phyloP scores from a whole-genome alignment of 1,284 basidiomycete species.

The Bothia castanella region DNA sequence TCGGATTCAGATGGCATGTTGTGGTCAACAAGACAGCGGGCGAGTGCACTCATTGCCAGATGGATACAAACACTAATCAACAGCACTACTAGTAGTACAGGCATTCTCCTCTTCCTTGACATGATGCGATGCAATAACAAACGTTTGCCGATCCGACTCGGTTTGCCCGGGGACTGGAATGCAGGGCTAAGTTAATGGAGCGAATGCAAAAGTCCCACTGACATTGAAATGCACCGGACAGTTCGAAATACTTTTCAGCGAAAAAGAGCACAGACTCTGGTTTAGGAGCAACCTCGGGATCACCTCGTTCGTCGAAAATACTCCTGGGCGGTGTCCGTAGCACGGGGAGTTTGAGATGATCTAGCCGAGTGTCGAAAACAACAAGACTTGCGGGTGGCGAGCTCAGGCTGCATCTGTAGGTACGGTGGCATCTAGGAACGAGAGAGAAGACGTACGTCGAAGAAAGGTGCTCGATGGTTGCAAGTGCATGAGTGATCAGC shows the following conservation, averaged over 20 bases:
- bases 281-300: conserved; percentile 24
- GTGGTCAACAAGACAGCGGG: neutral
- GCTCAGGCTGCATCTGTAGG: conserved; percentile 15
- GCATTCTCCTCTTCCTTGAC: neutral
- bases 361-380: conserved; percentile 63
- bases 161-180: conserved; percentile 13
- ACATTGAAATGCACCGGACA: conserved; percentile 38
- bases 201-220: conserved; percentile 23
- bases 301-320: conserved; percentile 19
- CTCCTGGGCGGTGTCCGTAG: conserved; percentile 31
- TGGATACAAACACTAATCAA: conserved; percentile 23
- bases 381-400: conserved; percentile 34
- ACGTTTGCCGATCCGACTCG: neutral
- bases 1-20: conserved; percentile 25
- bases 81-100: conserved; percentile 2
- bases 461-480: conserved; percentile 26
- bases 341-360: conserved; percentile 54
- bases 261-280: conserved; percentile 34
- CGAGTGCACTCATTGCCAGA: neutral
- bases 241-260: conserved; percentile 44
- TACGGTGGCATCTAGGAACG: neutral
- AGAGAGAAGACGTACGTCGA: conserved; percentile 15
- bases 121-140: conserved; percentile 12
- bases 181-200: neutral
- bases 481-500: conserved; percentile 31